Conservation (phyloP, 2,329 filamentous ascomycete genomes). For the Aspergillus persii region DNA sequence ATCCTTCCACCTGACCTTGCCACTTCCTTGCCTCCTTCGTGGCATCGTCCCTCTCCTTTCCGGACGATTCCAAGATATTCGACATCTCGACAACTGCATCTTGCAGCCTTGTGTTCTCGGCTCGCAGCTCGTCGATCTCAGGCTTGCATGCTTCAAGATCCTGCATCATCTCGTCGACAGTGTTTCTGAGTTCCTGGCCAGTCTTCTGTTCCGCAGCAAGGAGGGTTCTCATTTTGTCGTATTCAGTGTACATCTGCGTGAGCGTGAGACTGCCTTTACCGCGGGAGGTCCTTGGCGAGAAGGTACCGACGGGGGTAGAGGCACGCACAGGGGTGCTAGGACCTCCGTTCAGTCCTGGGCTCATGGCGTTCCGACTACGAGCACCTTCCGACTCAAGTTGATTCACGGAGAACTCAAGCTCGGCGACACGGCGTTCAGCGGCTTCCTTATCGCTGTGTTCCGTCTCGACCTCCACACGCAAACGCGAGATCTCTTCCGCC, state of each 20-base stretch:
- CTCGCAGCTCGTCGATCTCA: conserved; percentile 79
- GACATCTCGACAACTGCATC: conserved; percentile 82
- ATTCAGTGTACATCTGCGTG: conserved; percentile 64
- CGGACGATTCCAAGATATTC: conserved; percentile 75
- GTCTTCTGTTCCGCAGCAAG: conserved; percentile 72
- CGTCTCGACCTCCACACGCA: conserved; percentile 54
- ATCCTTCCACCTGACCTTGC: conserved; percentile 66
- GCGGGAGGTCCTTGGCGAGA: conserved; percentile 55
- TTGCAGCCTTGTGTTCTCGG: conserved; percentile 76
- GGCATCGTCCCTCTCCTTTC: conserved; percentile 74
- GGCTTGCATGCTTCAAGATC: conserved; percentile 83
- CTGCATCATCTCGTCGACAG: conserved; percentile 81
- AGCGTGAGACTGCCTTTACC: conserved; percentile 56
- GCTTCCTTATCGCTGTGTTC: conserved; percentile 60
- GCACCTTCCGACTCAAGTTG: conserved; percentile 56
- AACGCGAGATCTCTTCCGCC: conserved; percentile 56
- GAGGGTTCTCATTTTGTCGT: conserved; percentile 62
- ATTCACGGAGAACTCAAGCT: conserved; percentile 63
- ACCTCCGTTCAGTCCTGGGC: conserved; percentile 54
- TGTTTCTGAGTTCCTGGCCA: conserved; percentile 69
- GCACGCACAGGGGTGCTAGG: conserved; percentile 51
- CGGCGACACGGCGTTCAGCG: conserved; percentile 61
- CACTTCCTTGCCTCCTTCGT: conserved; percentile 76
- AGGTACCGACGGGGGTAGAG: conserved; percentile 49
- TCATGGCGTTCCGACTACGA: conserved; percentile 47